Percentiles rank a stretch among this genome's conserved stretches.
Evolutionary conservation across 352 stramenopile species (phyloP).

Genomic region (Phytophthora fragariae): DNA sequence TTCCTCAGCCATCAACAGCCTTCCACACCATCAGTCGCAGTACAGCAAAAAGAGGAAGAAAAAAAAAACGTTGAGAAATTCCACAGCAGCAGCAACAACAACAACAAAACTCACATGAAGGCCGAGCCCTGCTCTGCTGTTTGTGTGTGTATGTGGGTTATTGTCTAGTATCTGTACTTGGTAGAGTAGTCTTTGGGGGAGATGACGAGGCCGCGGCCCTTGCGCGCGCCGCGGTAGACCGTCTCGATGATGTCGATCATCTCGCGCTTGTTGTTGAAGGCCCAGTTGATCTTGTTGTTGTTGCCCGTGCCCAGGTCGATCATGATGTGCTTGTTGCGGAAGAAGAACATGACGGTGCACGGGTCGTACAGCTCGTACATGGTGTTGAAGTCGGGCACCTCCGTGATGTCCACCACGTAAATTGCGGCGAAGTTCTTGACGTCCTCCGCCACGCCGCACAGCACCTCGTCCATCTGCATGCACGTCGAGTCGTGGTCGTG

Average conservation of each 20-base stretch:
- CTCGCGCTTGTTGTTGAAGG: conserved; percentile 97
- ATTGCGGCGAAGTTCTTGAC: conserved; percentile 99
- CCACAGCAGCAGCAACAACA: background rate
- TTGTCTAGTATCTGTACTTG: conserved; percentile 96
- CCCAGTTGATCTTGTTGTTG: conserved; percentile 99
- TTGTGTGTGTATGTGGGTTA: background rate
- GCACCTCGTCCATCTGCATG: conserved; percentile 99
- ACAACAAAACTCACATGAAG: conserved; percentile 4
- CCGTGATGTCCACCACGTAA: conserved; percentile 95
- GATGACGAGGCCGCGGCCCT: conserved; percentile 98
- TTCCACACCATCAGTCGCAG: conserved; percentile 11
- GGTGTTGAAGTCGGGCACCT: conserved; percentile 99
- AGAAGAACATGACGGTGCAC: conserved; percentile 99
- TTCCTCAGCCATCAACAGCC: conserved; percentile 21
- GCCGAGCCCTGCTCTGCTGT: no score
- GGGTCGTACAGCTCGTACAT: conserved; percentile 99
- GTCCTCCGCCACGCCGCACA: conserved; percentile 97
- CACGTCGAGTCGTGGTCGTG: conserved; percentile 98
- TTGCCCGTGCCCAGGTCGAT: conserved; percentile 99
- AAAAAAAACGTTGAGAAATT: conserved; percentile 19
- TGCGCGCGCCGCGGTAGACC: conserved; percentile 97
- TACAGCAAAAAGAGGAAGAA: conserved; percentile 12
- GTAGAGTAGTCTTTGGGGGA: conserved; percentile 99
- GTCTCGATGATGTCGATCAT: conserved; percentile 99
- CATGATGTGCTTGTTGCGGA: conserved; percentile 99